These are phyloP conservation scores for Paracoccidioides brasiliensis DNA, from an alignment of 2,329 filamentous ascomycete species.

Conservation along the genomic window DNA sequence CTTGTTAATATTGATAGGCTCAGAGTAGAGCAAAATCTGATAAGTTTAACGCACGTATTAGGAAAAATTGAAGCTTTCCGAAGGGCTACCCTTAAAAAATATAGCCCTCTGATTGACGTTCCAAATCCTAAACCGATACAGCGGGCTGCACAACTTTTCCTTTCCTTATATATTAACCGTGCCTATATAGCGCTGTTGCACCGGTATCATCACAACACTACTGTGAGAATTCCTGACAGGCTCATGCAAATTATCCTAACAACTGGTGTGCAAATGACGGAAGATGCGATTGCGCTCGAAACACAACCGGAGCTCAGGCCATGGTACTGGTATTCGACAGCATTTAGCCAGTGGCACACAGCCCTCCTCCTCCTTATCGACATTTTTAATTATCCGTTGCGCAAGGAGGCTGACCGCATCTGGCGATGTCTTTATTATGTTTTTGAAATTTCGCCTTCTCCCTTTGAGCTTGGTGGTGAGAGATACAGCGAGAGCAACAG, in stretches of 20 bases:
- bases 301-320: slow-evolving; percentile 38
- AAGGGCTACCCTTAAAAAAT: slow-evolving; percentile 50
- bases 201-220: slow-evolving; percentile 44
- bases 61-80: slow-evolving; percentile 57
- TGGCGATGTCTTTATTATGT: slow-evolving; percentile 62
- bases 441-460: slow-evolving; percentile 44
- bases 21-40: slow-evolving; percentile 48
- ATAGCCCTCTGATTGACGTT: slow-evolving; percentile 49
- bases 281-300: slow-evolving; percentile 43
- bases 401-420: slow-evolving; percentile 49
- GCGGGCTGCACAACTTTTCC: slow-evolving; percentile 49
- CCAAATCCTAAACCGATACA: slow-evolving; percentile 43
- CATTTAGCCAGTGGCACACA: slow-evolving; percentile 59
- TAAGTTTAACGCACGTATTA: slow-evolving; percentile 50
- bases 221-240: slow-evolving; percentile 34
- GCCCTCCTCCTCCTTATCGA: slow-evolving; percentile 57
- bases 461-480: slow-evolving; percentile 24
- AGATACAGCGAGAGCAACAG: slow-evolving; percentile 5
- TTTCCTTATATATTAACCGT: slow-evolving; percentile 50
- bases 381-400: slow-evolving; percentile 46
- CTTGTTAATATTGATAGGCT: slow-evolving; percentile 57
- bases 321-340: slow-evolving; percentile 60
- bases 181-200: slow-evolving; percentile 56
- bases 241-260: slow-evolving; percentile 51
- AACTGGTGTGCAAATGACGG: slow-evolving; percentile 43